These are phyloP conservation scores for Ottelia alismoides DNA, from an alignment of 106 monocot species.

Conservation along the genomic window DNA sequence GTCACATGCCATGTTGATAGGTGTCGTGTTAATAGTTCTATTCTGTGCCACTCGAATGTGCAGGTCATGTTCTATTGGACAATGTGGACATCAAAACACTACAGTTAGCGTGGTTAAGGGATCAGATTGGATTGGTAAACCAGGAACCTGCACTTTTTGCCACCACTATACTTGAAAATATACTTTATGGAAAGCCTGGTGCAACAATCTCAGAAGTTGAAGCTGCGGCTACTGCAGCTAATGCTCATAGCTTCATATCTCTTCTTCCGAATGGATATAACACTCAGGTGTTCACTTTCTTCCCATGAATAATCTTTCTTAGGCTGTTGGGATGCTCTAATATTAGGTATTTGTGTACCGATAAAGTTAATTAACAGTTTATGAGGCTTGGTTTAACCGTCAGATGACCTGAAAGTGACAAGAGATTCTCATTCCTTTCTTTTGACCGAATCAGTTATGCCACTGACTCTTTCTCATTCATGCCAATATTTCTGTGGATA, in stretches of 20 bases:
- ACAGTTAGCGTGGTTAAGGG: conserved; percentile 82
- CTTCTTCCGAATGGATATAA: conserved; percentile 93
- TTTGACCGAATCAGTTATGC: too few relatives aligned
- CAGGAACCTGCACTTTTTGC: conserved; percentile 99
- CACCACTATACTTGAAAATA: conserved; percentile 86
- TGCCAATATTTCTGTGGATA: too few relatives aligned
- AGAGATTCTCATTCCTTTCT: too few relatives aligned
- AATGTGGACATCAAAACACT: conserved; percentile 90
- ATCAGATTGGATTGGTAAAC: conserved; percentile 93
- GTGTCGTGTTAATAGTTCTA: neutral
- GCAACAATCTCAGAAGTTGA: conserved; percentile 90
- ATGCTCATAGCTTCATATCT: conserved; percentile 94
- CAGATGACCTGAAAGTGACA: too few relatives aligned
- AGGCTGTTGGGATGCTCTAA: too few relatives aligned
- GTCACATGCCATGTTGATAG: neutral
- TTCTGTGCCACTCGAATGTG: conserved; percentile 2
- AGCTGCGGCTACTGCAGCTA: conserved; percentile 82
- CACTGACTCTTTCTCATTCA: too few relatives aligned
- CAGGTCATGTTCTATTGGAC: conserved; percentile 91
- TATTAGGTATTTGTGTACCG: too few relatives aligned
- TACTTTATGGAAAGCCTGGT: conserved; percentile 87
- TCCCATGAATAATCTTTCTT: too few relatives aligned
- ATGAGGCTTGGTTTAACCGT: too few relatives aligned
- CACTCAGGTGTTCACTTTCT: conserved; percentile 50
- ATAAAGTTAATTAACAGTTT: too few relatives aligned